Conservation (phyloP, 371 early-diverging fungal species). For the Entomophthora muscae region DNA sequence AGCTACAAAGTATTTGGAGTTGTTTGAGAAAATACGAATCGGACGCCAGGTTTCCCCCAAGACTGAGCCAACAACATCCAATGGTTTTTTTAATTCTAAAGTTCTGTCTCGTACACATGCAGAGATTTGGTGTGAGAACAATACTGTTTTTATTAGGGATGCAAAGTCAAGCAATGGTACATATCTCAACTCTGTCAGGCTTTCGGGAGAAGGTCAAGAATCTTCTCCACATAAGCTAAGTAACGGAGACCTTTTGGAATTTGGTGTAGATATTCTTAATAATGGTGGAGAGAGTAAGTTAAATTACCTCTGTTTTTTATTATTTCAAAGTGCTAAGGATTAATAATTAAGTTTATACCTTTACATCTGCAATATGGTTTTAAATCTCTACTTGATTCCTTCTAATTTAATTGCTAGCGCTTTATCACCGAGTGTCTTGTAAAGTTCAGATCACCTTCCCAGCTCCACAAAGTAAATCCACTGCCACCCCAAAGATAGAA, state of each 20-base stretch:
- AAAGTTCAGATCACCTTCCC: too few species aligned
- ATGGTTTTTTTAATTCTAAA: conserved; percentile 78
- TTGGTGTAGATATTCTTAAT: conserved; percentile 70
- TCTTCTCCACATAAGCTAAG: conserved; percentile 40
- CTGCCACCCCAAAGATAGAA: too few species aligned
- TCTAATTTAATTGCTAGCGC: too few species aligned
- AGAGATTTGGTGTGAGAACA: conserved; percentile 53
- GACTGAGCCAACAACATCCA: conserved; percentile 36
- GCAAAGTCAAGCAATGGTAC: conserved; percentile 74
- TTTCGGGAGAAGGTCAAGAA: conserved; percentile 47
- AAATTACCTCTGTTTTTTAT: too few species aligned
- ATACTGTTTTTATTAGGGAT: conserved; percentile 52
- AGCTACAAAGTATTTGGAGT: conserved; percentile 33
- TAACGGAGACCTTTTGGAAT: conserved; percentile 49
- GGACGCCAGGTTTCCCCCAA: conserved; percentile 56
- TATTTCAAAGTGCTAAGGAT: too few species aligned
- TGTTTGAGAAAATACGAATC: conserved; percentile 41
- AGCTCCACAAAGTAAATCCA: too few species aligned
- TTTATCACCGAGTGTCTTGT: too few species aligned
- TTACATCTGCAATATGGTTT: too few species aligned
- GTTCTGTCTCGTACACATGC: conserved; percentile 71
- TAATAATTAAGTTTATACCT: too few species aligned
- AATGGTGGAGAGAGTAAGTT: conserved; percentile 27
- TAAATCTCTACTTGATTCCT: too few species aligned
- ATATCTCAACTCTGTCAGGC: conserved; percentile 56